Percentiles rank a stretch among this genome's conserved stretches.
Conservation (phyloP, 2,329 filamentous ascomycete species). For the Dactylellina haptotyla region DNA sequence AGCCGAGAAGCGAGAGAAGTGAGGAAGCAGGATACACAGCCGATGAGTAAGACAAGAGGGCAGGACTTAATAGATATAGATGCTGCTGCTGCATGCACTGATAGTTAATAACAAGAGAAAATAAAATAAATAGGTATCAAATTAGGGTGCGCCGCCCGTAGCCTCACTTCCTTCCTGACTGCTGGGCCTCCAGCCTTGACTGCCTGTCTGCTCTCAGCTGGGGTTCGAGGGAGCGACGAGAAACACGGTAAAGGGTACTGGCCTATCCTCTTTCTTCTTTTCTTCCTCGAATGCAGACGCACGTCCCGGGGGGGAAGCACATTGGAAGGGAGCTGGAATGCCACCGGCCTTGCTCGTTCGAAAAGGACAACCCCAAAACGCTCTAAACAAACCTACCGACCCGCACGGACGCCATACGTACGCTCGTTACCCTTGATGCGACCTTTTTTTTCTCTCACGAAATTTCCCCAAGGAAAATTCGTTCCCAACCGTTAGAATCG, state of each 20-base stretch:
- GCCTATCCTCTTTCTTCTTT: neutral
- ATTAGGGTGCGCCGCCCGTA: too few relatives aligned
- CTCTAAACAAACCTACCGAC: too few relatives aligned
- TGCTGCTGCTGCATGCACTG: neutral
- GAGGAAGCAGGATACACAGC: neutral
- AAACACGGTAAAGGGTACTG: neutral
- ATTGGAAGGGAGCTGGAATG: neutral
- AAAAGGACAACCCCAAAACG: too few relatives aligned
- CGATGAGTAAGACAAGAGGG: slow-evolving; percentile 27
- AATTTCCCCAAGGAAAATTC: neutral
- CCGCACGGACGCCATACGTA: neutral
- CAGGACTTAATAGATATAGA: slow-evolving; percentile 7
- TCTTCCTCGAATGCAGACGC: neutral
- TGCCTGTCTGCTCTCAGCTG: too few relatives aligned
- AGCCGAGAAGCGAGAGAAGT: neutral
- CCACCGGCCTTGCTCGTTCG: neutral
- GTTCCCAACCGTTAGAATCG: neutral
- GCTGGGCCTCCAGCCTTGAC: too few relatives aligned
- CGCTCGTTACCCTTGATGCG: neutral
- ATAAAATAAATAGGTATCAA: too few relatives aligned
- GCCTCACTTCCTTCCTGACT: too few relatives aligned
- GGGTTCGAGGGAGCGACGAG: neutral
- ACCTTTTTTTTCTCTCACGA: neutral
- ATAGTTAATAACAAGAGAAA: slow-evolving; percentile 1
- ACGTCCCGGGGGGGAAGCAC: neutral